Conservation (phyloP, 805 yeast species). For the Blastobotrys mokoenaii region DNA sequence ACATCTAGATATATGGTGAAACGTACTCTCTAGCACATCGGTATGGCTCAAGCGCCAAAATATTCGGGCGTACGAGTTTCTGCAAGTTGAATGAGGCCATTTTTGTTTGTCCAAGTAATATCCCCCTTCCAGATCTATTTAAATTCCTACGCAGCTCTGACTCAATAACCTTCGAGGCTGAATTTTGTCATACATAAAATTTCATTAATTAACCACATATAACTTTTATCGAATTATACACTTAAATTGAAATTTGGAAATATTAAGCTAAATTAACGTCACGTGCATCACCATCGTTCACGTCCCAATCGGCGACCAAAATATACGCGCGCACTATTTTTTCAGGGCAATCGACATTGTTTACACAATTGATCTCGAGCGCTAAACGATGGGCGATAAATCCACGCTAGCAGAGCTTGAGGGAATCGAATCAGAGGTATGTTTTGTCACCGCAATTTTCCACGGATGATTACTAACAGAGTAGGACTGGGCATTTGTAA, state of each 20-base stretch:
- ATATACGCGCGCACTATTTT: not conserved
- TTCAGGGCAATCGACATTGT: too few species aligned
- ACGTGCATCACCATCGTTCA: too few species aligned
- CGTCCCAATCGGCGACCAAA: not conserved
- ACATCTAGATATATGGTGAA: not conserved
- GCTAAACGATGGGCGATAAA: not conserved
- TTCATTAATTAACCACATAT: not conserved
- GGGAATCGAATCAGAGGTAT: constrained; percentile 13
- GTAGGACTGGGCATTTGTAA: constrained; percentile 20
- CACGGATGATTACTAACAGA: not conserved
- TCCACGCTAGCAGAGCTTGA: constrained; percentile 6
- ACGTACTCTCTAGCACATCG: constrained; percentile 83
- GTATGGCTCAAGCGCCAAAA: constrained; percentile 76
- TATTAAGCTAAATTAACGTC: too few species aligned
- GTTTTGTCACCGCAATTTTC: not conserved
- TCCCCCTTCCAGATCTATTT: not conserved
- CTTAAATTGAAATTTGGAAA: too few species aligned
- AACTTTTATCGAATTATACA: not conserved
- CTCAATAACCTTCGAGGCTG: not conserved
- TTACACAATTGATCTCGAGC: too few species aligned
- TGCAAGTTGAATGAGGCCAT: constrained; percentile 43
- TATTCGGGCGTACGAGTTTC: constrained; percentile 75
- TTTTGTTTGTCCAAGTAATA: not conserved
- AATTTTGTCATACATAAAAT: too few species aligned
- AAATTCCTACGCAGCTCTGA: not conserved